Evolutionary conservation across 495 filamentous ascomycete species (phyloP).

Genomic region (Cetradonia linearis): DNA sequence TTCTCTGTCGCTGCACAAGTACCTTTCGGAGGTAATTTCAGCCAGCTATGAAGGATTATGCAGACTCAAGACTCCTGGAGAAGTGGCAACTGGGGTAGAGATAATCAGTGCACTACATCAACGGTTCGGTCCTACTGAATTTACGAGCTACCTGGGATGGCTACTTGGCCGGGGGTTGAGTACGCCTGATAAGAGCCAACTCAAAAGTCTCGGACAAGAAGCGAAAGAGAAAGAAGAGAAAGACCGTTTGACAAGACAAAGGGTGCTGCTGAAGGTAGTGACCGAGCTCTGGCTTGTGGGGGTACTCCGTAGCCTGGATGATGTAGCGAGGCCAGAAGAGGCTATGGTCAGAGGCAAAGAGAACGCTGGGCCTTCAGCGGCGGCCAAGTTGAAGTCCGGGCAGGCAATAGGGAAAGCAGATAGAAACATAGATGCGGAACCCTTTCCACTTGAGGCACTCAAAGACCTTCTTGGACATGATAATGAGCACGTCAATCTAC

Average conservation of each 20-base stretch:
- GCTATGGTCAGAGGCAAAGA: conserved; percentile 58
- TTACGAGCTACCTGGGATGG: conserved; percentile 88
- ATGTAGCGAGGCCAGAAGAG: conserved; percentile 79
- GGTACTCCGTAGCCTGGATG: conserved; percentile 76
- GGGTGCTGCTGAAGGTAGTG: conserved; percentile 75
- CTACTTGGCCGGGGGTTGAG: conserved; percentile 82
- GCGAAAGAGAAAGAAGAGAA: conserved; percentile 91
- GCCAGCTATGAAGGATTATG: conserved; percentile 93
- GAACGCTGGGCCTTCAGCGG: conserved; percentile 35
- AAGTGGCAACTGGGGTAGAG: conserved; percentile 85
- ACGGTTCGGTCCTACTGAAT: conserved; percentile 83
- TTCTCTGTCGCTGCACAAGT: conserved; percentile 89
- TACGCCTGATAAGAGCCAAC: conserved; percentile 75
- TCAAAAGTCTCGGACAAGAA: conserved; percentile 72
- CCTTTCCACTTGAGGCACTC: conserved; percentile 89
- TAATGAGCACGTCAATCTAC: conserved; percentile 81
- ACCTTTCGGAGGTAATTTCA: conserved; percentile 96
- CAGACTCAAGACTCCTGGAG: conserved; percentile 78
- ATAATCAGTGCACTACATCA: conserved; percentile 92
- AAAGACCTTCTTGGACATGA: conserved; percentile 94
- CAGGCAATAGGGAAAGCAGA: conserved; percentile 40
- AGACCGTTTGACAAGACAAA: conserved; percentile 76
- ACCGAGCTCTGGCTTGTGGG: conserved; percentile 96
- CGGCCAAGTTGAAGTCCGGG: conserved; percentile 46
- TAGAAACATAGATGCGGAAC: conserved; percentile 49